Evolutionary conservation across 345 rosid species (phyloP), one percentile per base, ranked within the genome.

Genomic region (Cardiospermum halicacabum): DNA sequence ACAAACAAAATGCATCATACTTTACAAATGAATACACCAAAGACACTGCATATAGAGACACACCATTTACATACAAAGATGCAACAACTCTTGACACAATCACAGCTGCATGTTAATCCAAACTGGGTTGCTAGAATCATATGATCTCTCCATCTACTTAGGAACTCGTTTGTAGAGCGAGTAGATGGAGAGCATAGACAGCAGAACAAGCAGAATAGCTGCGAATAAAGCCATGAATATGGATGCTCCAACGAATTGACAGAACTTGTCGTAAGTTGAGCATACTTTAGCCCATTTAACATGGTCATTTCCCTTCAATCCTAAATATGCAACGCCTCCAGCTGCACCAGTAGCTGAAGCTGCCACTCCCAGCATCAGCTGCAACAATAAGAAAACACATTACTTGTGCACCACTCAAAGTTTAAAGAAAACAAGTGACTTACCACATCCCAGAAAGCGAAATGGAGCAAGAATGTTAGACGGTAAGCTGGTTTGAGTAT

Each of bases 291-390:
- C 32, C 98, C 98, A 86, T 0, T 47, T 1, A 1, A 11, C 53
- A 21, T 86, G 88, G 2, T 56, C 72, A 65, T 90, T 88, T 27
- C 98, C 98, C 76, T 75, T 76, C 57, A 85, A 59, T 25, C 84
- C 89, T n/a, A 88, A 54, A 43, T 93, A 93, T 25, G 68, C 97
- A 16, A 88, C 91, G 25, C 78, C 85, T 13, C 85, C 94, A 0
- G 94, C 85, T 21, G 98, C 61, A 0, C 94, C 98, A 1, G 89
- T 81, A 11, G 92, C 97, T 18, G 97, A 81, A 3, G 91, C 90
- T 26, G 86, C 80, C 58, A 93, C 19, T 58, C 97, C 97, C 58
- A 90, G 37, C 72, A 88, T 58, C 69, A 92, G 61, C 98, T 92
- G 78, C 77, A 43, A 50, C 42, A 34, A n/a, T 57, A 7, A 3